Evolutionary conservation across 495 filamentous ascomycete genomes (phyloP), one percentile per base, ranked within the genome.

Genomic region (Pyrenula aspistea): DNA sequence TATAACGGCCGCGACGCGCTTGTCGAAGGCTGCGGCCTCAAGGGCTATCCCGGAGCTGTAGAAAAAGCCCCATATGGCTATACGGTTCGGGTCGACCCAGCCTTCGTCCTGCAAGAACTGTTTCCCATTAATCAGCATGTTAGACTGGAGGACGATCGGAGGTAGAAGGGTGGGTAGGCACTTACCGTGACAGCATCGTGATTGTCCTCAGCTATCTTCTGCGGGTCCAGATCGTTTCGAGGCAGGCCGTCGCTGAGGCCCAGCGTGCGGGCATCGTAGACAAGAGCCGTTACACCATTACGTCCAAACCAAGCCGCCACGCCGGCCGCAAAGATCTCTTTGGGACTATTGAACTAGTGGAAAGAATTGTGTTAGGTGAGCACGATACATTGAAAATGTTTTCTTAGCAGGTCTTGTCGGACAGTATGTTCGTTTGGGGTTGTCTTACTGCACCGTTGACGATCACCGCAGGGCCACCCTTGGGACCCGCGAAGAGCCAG

Each of bases 311-410:
- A 10, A 50, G 64, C 69, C 10, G 68, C 68, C 0, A 65, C 50
- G 0, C 63, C 65, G 1, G 68, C 60, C 0, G 68, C 22, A 0
- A 61, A 52, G 56, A 68, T 64, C 50, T 73, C 69, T 57, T 73
- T 72, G 55, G 67, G 60, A 53, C 63, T 66, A 53, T 70, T 72
- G 61, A 75, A 73, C 72, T 75, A 49, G n/a, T n/a, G n/a, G n/a
- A n/a, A n/a, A n/a, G n/a, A n/a, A n/a, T n/a, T 2, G 24, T 15
- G 20, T 10, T 48, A 22, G 19, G 49, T 49, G 15, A 55, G 31
- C 36, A 22, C 19, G n/a, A n/a, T 4, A 15, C 23, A 48, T 22
- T 25, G 2, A 19, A 55, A 31, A 10, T 31, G 53, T 25, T 24
- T 31, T 22, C 21, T 24, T 36, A 15, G 22, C n/a, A 55, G 47